phyloP scores from a whole-genome alignment of 2,329 filamentous ascomycete genomes.

The Fulvia fulva region DNA sequence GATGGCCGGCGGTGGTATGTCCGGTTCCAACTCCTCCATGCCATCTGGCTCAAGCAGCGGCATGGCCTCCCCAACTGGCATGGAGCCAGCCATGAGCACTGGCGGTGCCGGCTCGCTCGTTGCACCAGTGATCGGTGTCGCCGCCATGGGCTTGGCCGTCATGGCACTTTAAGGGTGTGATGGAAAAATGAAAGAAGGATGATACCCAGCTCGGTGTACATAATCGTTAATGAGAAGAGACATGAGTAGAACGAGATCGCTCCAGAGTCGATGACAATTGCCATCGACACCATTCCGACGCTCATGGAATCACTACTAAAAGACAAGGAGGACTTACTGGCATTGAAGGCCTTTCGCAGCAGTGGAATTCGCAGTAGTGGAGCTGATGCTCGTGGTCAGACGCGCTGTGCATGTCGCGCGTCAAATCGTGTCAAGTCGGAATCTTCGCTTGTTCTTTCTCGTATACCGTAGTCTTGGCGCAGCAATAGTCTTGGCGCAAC shows the following conservation, averaged over 20 bases:
- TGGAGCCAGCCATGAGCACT: conserved; percentile 6
- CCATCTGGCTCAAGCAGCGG: conserved; percentile 2
- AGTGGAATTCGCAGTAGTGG: no score
- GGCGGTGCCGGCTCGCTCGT: conserved; percentile 9
- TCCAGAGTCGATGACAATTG: no score
- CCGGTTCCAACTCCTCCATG: conserved; percentile 1
- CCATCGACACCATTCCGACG: no score
- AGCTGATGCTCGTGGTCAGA: no score
- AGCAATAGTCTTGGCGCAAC: no score
- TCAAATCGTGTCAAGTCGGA: no score
- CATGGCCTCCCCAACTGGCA: not conserved
- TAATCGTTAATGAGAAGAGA: not conserved
- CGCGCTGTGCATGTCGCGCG: no score
- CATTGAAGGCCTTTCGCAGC: no score
- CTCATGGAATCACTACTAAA: no score
- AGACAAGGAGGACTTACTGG: no score
- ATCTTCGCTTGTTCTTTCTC: not conserved
- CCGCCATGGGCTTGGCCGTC: conserved; percentile 10
- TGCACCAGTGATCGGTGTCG: conserved; percentile 7
- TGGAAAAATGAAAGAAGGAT: not conserved
- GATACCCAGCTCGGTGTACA: not conserved
- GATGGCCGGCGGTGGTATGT: not conserved
- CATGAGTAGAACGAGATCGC: no score
- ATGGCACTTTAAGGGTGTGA: conserved; percentile 9
- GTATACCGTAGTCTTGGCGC: not conserved